Evolutionary conservation across 2,329 filamentous ascomycete genomes (phyloP).

Genomic region (Leptodontidium sp.): DNA sequence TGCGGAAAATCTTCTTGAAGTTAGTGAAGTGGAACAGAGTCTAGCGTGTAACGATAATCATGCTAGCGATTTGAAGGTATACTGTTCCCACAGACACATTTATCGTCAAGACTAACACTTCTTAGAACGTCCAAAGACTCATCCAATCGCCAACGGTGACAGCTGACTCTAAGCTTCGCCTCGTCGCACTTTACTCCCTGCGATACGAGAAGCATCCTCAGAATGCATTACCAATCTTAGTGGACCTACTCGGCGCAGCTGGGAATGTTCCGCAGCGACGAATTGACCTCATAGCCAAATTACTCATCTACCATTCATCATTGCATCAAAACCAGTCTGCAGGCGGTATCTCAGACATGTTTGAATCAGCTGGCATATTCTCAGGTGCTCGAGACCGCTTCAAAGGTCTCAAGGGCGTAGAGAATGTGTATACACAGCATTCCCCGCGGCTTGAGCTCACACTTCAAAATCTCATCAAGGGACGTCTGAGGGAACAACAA

Average conservation of each 20-base stretch:
- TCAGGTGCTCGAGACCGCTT: constrained; percentile 86
- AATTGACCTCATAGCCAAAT: constrained; percentile 81
- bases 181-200: constrained; percentile 94
- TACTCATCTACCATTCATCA: constrained; percentile 86
- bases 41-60: constrained; percentile 98
- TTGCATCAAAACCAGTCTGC: constrained; percentile 80
- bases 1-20: constrained; percentile 87
- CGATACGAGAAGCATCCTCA: constrained; percentile 89
- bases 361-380: constrained; percentile 91
- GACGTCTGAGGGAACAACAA: constrained; percentile 82
- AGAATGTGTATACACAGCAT: constrained; percentile 99
- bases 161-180: constrained; percentile 82
- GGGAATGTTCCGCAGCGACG: constrained; percentile 80
- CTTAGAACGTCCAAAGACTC: constrained; percentile 80
- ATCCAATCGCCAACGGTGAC: constrained; percentile 83
- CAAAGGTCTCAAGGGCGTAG: constrained; percentile 94
- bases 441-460: constrained; percentile 87
- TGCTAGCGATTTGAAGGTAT: constrained; percentile 85
- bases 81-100: constrained; percentile 28
- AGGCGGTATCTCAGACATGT: constrained; percentile 87
- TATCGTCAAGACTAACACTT: constrained; percentile 42
- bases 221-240: constrained; percentile 82
- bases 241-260: constrained; percentile 85
- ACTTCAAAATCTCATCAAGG: constrained; percentile 92
- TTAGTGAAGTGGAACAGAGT: constrained; percentile 96